Base-by-base conservation (phyloP, 106 monocot genomes). In the Acorus gramineus region DNA sequence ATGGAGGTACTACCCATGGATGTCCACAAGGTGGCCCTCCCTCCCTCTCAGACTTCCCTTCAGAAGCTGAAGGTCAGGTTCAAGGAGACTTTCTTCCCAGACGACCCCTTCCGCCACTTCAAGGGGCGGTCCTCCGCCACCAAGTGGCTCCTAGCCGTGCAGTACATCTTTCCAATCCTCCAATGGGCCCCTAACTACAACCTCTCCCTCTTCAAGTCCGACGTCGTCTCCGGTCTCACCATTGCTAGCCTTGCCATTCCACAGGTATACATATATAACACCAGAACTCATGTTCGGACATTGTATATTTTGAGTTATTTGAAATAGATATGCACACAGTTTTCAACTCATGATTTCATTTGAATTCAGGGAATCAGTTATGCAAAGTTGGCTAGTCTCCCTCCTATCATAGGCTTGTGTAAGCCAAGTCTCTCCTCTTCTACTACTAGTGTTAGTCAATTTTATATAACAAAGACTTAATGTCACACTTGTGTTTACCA, bases 31-130 rank as follows among this genome's bases (percentile, higher is more conserved):
- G 86, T 90, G 77, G 68, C 7, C 49, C 11, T 59, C 3, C 82
- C 93, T 5, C 81, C 86, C 5, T 73, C 66, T 6, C 70, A 61
- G 45, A 86, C 77, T 72, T 79, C 79, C 2, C 47, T 57, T 9
- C 52, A 6, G 8, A 89, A 94, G 68, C 11, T 94, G 62, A 89
- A 84, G 81, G 46, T 49, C 4, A 74, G 78, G 65, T 58, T 80
- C 66, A 94, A 89, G 74, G 93, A 94, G 77, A 94, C 84, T 43
- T 89, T 94, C 76, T 94, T 94, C 63, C 89, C 89, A 6, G 93
- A 94, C 59, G 86, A 89, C 68, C 86, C 89, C 0, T 89, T 94
- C 59, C 63, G 89, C 2, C 73, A 70, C 61, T 86, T 94, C 79
- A 64, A 84, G 28, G 86, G 89, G 14, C 67, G 73, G 59, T 57